A percentile compares a stretch with the other conserved stretches of the same genome.
These are phyloP conservation scores for Solanum hybrid DNA, from an alignment of 305 asterid genomes.

Conservation along the genomic window DNA sequence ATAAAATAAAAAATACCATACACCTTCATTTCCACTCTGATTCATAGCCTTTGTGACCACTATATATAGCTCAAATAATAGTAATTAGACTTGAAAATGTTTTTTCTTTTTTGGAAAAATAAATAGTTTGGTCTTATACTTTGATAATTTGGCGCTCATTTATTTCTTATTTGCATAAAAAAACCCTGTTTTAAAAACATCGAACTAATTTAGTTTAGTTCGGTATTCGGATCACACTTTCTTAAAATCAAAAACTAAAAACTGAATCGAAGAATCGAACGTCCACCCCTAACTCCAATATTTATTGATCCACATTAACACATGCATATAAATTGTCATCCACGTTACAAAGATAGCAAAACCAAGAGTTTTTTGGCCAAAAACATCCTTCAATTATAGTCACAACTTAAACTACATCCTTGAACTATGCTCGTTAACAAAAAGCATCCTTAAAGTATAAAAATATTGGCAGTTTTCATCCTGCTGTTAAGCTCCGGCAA, in stretches of 20 bases:
- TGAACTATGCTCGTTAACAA: no score
- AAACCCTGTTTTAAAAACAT: no score
- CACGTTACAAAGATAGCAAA: not conserved
- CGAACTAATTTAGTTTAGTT: not conserved
- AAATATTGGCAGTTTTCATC: not conserved
- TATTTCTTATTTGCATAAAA: not conserved
- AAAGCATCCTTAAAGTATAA: not conserved
- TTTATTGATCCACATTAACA: not conserved
- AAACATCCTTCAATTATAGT: no score
- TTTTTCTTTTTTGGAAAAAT: not conserved
- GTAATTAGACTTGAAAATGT: not conserved
- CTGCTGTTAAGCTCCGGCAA: not conserved
- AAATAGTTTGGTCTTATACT: not conserved
- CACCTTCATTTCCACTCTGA: not conserved
- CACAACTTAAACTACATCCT: no score
- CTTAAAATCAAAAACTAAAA: no score
- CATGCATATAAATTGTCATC: not conserved
- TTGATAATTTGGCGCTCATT: not conserved
- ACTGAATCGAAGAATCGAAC: no score
- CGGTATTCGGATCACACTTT: no score
- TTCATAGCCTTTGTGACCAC: not conserved
- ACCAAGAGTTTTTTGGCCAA: no score
- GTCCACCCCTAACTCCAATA: not conserved
- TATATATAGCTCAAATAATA: not conserved
- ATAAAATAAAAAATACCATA: no score